Evolutionary conservation across 1,139 yeast species (phyloP).

Genomic region (Lodderomyces margitis): DNA sequence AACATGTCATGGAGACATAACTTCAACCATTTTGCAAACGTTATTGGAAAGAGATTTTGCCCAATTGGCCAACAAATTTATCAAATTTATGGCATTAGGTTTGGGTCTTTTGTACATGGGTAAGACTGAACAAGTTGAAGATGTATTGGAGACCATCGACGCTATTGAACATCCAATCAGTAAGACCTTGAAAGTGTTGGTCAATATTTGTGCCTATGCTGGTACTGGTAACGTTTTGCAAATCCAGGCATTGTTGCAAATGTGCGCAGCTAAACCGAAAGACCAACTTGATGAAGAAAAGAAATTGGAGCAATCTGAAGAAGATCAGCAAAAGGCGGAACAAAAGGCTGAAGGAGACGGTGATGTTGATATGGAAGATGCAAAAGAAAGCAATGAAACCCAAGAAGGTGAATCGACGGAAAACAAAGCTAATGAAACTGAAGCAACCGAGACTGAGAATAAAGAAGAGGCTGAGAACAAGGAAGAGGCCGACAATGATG

Average conservation of each 20-base stretch:
- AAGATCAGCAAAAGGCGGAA: constrained; percentile 25
- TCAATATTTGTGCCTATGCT: constrained; percentile 91
- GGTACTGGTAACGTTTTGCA: constrained; percentile 98
- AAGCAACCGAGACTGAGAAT: constrained; percentile 16
- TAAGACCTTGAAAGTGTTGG: constrained; percentile 83
- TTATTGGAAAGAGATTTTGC: constrained; percentile 78
- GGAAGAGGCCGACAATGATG: constrained; percentile 26
- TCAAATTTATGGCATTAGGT: constrained; percentile 88
- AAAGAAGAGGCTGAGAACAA: constrained; percentile 20
- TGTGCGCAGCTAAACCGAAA: constrained; percentile 67
- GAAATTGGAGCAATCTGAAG: constrained; percentile 38
- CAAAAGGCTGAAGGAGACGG: constrained; percentile 17
- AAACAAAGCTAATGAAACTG: constrained; percentile 19
- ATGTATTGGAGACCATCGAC: constrained; percentile 88
- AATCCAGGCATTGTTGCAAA: constrained; percentile 86
- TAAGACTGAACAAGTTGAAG: constrained; percentile 92
- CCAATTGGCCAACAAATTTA: constrained; percentile 83
- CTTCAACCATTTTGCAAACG: constrained; percentile 87
- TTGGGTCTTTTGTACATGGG: constrained; percentile 92
- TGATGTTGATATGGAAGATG: constrained; percentile 23
- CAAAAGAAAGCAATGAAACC: constrained; percentile 11
- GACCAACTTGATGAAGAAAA: constrained; percentile 34
- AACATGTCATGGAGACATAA: constrained; percentile 91
- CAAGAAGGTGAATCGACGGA: constrained; percentile 12
- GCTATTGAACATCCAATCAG: constrained; percentile 96